Conservation (phyloP, 495 filamentous ascomycete genomes). For the Neurospora tetraspora region DNA sequence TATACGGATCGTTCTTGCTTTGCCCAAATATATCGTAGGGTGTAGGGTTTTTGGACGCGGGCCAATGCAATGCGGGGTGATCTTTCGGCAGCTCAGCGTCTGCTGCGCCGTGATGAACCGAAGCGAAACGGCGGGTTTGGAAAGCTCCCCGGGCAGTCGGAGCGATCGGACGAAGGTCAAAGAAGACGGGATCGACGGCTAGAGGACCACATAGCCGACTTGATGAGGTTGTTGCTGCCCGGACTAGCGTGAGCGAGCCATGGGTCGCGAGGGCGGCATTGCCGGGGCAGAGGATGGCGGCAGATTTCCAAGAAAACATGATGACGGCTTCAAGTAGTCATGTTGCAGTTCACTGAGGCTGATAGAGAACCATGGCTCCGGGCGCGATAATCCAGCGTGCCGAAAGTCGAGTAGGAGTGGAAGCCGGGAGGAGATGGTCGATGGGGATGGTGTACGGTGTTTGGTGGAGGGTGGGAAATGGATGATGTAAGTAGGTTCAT, state of each 20-base stretch:
- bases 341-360: conserved; percentile 10
- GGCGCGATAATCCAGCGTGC: not conserved
- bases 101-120: conserved; percentile 7
- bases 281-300: conserved; percentile 18
- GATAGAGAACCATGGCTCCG: not conserved
- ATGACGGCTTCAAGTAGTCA: conserved; percentile 11
- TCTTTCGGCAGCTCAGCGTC: conserved; percentile 11
- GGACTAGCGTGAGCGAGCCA: conserved; percentile 5
- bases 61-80: conserved; percentile 27
- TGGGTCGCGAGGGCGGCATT: conserved; percentile 9
- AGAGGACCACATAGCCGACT: conserved; percentile 6
- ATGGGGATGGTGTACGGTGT: not conserved
- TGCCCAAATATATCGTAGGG: conserved; percentile 84
- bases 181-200: not conserved
- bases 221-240: conserved; percentile 20
- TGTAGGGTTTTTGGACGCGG: conserved; percentile 46
- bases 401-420: not conserved
- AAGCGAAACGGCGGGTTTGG: conserved; percentile 10
- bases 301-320: conserved; percentile 25
- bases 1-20: conserved; percentile 55
- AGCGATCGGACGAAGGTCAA: not conserved
- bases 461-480: not conserved
- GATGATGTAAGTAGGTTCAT: not conserved
- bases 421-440: not conserved
- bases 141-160: not conserved